phyloP scores from a whole-genome alignment of 371 early-diverging fungal genomes.

The Mucor irregularis region DNA sequence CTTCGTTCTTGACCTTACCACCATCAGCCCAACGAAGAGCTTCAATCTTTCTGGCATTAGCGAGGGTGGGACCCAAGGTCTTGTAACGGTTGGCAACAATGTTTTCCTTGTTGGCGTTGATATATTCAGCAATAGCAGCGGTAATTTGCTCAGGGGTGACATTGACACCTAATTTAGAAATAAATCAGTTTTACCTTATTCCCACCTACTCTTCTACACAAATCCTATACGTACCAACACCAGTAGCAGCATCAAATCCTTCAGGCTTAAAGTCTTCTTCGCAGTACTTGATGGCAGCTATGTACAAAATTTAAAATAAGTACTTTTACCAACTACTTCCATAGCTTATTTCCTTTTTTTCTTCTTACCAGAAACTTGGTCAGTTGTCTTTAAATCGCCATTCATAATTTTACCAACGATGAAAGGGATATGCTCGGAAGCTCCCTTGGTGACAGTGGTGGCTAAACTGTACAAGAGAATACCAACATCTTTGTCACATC shows the following conservation, averaged over 20 bases:
- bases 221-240: constrained; percentile 87
- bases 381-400: constrained; percentile 73
- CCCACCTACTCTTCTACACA: no score
- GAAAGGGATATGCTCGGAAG: constrained; percentile 71
- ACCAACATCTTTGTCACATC: constrained; percentile 72
- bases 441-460: constrained; percentile 80
- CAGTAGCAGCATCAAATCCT: constrained; percentile 81
- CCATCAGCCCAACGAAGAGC: constrained; percentile 91
- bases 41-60: constrained; percentile 65
- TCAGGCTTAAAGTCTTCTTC: constrained; percentile 64
- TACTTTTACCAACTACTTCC: neutral
- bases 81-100: constrained; percentile 84
- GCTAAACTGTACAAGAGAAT: constrained; percentile 86
- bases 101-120: constrained; percentile 68
- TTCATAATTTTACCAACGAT: constrained; percentile 75
- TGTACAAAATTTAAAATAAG: neutral
- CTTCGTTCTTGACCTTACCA: constrained; percentile 78
- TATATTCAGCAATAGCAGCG: constrained; percentile 53
- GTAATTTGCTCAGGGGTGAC: constrained; percentile 74
- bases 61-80: constrained; percentile 75
- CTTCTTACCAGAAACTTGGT: constrained; percentile 84
- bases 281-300: constrained; percentile 90
- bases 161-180: constrained; percentile 42
- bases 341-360: neutral
- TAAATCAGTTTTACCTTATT: no score